These are phyloP conservation scores for Trichoderma reesei DNA, from an alignment of 495 filamentous ascomycete genomes.

Conservation along the genomic window DNA sequence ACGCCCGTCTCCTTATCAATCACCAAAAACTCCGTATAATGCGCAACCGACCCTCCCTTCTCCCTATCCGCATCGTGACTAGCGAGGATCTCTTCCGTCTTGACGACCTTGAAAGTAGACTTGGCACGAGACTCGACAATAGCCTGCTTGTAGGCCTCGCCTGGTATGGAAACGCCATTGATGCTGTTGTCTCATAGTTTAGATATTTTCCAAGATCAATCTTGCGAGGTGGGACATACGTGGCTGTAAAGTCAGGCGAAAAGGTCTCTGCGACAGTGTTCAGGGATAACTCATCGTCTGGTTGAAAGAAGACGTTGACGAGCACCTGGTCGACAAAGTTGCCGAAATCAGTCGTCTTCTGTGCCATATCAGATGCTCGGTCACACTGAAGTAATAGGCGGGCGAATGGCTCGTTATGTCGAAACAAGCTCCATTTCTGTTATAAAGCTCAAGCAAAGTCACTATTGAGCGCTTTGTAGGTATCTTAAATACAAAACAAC, in stretches of 20 bases:
- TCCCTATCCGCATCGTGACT: not conserved
- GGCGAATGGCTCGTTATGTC: too few species aligned
- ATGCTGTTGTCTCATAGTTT: not conserved
- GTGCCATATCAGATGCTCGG: not conserved
- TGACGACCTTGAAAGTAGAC: not conserved
- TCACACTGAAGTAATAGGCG: too few species aligned
- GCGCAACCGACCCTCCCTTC: not conserved
- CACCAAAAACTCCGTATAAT: not conserved
- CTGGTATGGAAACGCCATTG: not conserved
- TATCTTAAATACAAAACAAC: too few species aligned
- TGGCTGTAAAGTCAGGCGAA: not conserved
- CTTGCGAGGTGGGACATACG: not conserved
- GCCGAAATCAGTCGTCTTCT: not conserved
- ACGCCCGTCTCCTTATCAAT: not conserved
- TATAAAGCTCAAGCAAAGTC: too few species aligned
- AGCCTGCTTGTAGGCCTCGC: not conserved
- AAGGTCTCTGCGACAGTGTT: not conserved
- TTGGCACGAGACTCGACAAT: not conserved
- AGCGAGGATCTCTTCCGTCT: not conserved
- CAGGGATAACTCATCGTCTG: not conserved
- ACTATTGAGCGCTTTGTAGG: too few species aligned
- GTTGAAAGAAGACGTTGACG: not conserved
- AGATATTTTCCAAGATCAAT: not conserved
- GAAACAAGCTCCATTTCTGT: too few species aligned
- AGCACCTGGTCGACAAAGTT: not conserved